Percentiles rank a stretch among this genome's conserved stretches.
Conservation (phyloP, 306 rosid genomes). For the Acacia crassicarpa region DNA sequence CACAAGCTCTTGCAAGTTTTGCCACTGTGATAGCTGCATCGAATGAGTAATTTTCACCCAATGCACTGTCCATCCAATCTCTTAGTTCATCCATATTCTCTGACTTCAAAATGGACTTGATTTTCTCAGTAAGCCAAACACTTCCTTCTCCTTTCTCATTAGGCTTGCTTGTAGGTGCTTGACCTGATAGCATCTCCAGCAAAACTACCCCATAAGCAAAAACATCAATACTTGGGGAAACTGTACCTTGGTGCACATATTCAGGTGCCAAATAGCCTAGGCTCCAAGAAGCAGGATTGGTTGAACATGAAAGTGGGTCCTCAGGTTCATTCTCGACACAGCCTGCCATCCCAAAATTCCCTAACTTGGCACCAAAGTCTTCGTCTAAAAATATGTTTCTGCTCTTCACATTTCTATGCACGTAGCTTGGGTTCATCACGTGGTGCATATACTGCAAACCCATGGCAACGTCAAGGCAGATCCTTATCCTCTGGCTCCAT, state of each 20-base stretch:
- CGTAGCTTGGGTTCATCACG: constrained; percentile 64
- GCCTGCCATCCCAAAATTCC: constrained; percentile 72
- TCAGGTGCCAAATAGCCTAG: constrained; percentile 58
- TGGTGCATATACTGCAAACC: constrained; percentile 84
- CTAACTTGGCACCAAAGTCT: constrained; percentile 81
- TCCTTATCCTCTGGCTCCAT: constrained; percentile 82
- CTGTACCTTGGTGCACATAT: constrained; percentile 49
- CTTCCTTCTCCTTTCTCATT: constrained; percentile 34
- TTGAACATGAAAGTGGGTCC: constrained; percentile 22
- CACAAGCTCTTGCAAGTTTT: constrained; percentile 53
- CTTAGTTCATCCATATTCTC: constrained; percentile 51
- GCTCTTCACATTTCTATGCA: constrained; percentile 76
- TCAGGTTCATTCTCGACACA: constrained; percentile 54
- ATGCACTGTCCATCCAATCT: constrained; percentile 65
- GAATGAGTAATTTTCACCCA: constrained; percentile 56
- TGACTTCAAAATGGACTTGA: constrained; percentile 48
- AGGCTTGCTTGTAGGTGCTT: constrained; percentile 42
- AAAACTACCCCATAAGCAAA: constrained; percentile 59
- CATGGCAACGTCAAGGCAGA: constrained; percentile 77
- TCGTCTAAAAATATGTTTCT: constrained; percentile 84
- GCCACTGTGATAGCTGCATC: constrained; percentile 51
- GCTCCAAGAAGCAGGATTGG: constrained; percentile 47
- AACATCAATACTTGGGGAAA: constrained; percentile 53
- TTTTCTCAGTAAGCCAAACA: constrained; percentile 48
- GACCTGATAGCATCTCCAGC: constrained; percentile 57